Base-by-base conservation (phyloP, 129 eudicot species). In the Calendula officinalis region DNA sequence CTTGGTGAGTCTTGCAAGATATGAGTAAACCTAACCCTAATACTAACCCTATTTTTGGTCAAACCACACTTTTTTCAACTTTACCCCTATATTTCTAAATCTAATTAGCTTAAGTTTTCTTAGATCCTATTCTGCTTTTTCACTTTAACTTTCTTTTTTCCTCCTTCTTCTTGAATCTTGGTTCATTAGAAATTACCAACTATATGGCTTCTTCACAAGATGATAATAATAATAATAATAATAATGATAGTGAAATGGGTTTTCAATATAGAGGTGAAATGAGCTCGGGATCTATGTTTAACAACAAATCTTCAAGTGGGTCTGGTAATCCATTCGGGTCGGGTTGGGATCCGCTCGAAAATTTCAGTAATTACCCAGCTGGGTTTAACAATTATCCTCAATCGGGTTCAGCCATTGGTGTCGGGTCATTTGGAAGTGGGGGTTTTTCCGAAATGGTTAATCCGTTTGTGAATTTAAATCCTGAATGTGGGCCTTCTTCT, bases 331-430 rank as follows among this genome's bases (percentile, higher is more conserved):
- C 58, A 56, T 83, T 76, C 54, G 83, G 86, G 66, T 78, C 83
- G 32, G 78, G 83, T 64, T 90, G 97, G 97, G 97, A 86, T 77
- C 86, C 89, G 27, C 80, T 85, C 47, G 83, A 70, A 68, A 78
- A 62, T 71, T 81, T 79, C 43, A 87, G 75, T 36, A 78, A 74
- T 53, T 77, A 80, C 67, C 80, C 78, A 32, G 71, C 70, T 44
- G 65, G 53, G 41, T 53, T 78, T 12, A 80, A 81, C 42, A 78
- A 57, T 56, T 22, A 22, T 54, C 72, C 74, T 56, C 70, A 78
- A 45, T 83, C 69, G 53, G 75, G 77, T 69, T 74, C 83, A 14
- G 77, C 60, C 66, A 69, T 81, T 32, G 85, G 57, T 73, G 88
- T 83, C 65, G 80, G 85, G 33, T 66, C 69, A 73, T 87, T 83